phyloP scores from a whole-genome alignment of 2,329 filamentous ascomycete genomes.

The Polytolypa hystricis region DNA sequence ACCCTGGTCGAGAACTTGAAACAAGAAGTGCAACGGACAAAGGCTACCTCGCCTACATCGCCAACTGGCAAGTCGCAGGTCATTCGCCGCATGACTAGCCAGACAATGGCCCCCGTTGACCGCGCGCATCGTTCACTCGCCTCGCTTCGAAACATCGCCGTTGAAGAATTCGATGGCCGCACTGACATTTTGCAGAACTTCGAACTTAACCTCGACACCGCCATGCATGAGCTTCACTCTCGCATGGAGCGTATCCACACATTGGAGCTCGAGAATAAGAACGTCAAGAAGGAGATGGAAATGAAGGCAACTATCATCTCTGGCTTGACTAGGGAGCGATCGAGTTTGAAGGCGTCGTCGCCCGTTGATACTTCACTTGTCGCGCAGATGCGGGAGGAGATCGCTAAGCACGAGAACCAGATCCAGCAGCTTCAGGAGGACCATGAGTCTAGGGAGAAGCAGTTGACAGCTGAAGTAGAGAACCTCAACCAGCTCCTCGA shows the following conservation, averaged over 20 bases:
- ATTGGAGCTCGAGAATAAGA: slow-evolving; percentile 71
- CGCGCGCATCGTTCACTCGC: slow-evolving; percentile 85
- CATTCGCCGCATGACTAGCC: slow-evolving; percentile 85
- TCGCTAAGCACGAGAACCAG: slow-evolving; percentile 75
- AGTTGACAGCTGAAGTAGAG: slow-evolving; percentile 61
- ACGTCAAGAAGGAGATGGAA: slow-evolving; percentile 91
- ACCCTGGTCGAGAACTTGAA: slow-evolving; percentile 86
- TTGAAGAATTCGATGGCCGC: slow-evolving; percentile 70
- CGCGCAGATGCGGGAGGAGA: slow-evolving; percentile 73
- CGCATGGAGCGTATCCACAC: slow-evolving; percentile 84
- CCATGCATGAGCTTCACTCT: slow-evolving; percentile 81
- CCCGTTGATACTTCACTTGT: slow-evolving; percentile 89
- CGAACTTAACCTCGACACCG: slow-evolving; percentile 78
- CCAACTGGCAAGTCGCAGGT: slow-evolving; percentile 57
- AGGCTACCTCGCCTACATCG: slow-evolving; percentile 41
- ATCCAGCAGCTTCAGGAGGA: slow-evolving; percentile 62
- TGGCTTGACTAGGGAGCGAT: slow-evolving; percentile 82
- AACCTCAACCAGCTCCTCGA: slow-evolving; percentile 49
- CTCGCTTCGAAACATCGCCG: slow-evolving; percentile 75
- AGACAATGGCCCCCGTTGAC: slow-evolving; percentile 69
- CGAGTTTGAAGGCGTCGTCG: slow-evolving; percentile 67
- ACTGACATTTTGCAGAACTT: slow-evolving; percentile 86
- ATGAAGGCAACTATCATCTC: slow-evolving; percentile 92
- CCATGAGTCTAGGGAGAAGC: slow-evolving; percentile 62
- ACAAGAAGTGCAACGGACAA: slow-evolving; percentile 70